These are phyloP conservation scores for Teunomyces barrocoloradensis DNA, from an alignment of 805 yeast genomes.

Conservation along the genomic window DNA sequence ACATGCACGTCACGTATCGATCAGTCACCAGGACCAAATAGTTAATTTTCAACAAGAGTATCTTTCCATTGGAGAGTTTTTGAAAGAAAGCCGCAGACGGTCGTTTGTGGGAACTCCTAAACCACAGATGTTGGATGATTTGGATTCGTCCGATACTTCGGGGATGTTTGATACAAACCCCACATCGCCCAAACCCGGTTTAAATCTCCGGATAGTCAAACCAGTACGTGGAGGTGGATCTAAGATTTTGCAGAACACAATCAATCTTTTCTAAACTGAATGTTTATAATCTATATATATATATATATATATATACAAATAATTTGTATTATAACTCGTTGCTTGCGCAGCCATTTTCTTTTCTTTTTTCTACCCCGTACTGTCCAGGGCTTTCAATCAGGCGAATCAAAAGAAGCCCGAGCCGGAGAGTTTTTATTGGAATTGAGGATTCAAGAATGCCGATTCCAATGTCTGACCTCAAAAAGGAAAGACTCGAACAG, in stretches of 20 bases:
- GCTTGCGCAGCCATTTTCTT: too few relatives aligned
- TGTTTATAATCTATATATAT: not conserved
- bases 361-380: too few relatives aligned
- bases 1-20: slow-evolving; percentile 5
- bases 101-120: slow-evolving; percentile 8
- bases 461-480: slow-evolving; percentile 6
- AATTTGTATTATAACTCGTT: too few relatives aligned
- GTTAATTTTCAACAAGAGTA: slow-evolving; percentile 15
- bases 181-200: slow-evolving; percentile 41
- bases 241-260: slow-evolving; percentile 10
- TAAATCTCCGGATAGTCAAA: slow-evolving; percentile 59
- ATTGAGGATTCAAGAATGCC: not conserved
- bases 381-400: not conserved
- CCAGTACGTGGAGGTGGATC: slow-evolving; percentile 55
- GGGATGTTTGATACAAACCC: slow-evolving; percentile 17
- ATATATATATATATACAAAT: not conserved
- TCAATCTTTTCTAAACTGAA: slow-evolving; percentile 13
- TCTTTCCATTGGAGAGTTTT: slow-evolving; percentile 14
- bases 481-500: slow-evolving; percentile 8
- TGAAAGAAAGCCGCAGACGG: slow-evolving; percentile 13
- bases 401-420: not conserved
- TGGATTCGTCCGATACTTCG: slow-evolving; percentile 15
- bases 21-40: slow-evolving; percentile 7
- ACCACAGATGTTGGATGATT: slow-evolving; percentile 3
- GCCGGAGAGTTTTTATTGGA: not conserved